These are phyloP conservation scores for Royoungia palumana DNA, from an alignment of 768 basidiomycete species.

Conservation along the genomic window DNA sequence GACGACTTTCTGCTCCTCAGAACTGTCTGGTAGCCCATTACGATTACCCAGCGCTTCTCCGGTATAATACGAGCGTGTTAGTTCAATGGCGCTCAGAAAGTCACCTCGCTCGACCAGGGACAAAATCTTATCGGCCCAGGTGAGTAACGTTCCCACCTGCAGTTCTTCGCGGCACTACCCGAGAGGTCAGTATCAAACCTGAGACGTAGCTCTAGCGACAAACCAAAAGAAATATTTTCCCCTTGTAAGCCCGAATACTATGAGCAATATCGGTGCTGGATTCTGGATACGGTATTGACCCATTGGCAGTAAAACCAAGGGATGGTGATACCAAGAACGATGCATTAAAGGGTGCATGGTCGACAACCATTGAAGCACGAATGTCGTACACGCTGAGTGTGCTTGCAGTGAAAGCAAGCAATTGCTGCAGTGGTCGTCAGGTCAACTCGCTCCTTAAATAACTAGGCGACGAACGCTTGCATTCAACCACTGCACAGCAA, in stretches of 20 bases:
- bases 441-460: not conserved
- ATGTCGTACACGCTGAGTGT: constrained; percentile 72
- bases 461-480: constrained; percentile 64
- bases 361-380: constrained; percentile 52
- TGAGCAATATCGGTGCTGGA: constrained; percentile 56
- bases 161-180: constrained; percentile 62
- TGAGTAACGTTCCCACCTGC: constrained; percentile 79
- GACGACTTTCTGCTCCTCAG: constrained; percentile 51
- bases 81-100: constrained; percentile 86
- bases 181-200: constrained; percentile 3
- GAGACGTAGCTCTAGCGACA: constrained; percentile 24
- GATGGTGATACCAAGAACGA: constrained; percentile 54
- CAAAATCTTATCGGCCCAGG: constrained; percentile 94
- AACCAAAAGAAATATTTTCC: constrained; percentile 88
- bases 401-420: constrained; percentile 54
- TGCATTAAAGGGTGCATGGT: constrained; percentile 57
- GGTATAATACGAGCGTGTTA: constrained; percentile 77
- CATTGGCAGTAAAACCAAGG: constrained; percentile 43
- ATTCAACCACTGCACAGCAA: constrained; percentile 87
- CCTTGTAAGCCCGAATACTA: constrained; percentile 80
- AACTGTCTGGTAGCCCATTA: constrained; percentile 77
- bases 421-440: constrained; percentile 49
- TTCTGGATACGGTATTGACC: constrained; percentile 46
- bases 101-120: constrained; percentile 80
- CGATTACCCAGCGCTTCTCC: constrained; percentile 80